Evolutionary conservation across 2,329 filamentous ascomycete genomes (phyloP).

Genomic region (Fusarium caatingaense): DNA sequence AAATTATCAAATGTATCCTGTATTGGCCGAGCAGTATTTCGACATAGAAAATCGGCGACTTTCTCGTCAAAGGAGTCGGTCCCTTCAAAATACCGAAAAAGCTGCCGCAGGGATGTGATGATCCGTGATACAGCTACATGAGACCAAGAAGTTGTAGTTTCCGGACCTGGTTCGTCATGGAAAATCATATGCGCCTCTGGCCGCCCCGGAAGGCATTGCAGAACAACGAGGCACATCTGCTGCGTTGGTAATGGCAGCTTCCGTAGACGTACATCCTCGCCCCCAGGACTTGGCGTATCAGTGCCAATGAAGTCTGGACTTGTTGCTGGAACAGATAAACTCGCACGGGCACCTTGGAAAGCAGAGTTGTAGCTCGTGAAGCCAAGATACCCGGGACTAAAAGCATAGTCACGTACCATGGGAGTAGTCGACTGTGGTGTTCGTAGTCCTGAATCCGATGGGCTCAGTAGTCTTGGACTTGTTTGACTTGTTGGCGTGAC

Average conservation of each 20-base stretch:
- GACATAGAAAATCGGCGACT: conserved; percentile 52
- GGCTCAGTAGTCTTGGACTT: neutral
- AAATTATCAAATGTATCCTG: conserved; percentile 50
- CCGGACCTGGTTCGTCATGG: conserved; percentile 2
- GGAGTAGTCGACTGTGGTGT: conserved; percentile 12
- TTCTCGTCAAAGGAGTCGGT: conserved; percentile 50
- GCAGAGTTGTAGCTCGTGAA: conserved; percentile 57
- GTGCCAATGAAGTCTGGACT: neutral
- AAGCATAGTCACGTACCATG: conserved; percentile 31
- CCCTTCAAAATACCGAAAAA: conserved; percentile 46
- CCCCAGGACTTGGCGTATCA: neutral
- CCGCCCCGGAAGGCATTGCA: conserved; percentile 25
- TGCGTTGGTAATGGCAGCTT: conserved; percentile 38
- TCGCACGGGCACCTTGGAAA: conserved; percentile 56
- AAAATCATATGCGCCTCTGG: conserved; percentile 29
- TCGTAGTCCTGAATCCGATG: neutral
- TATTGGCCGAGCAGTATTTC: conserved; percentile 54
- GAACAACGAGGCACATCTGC: conserved; percentile 33
- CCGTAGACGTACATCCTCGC: conserved; percentile 15
- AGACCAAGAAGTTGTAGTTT: conserved; percentile 49
- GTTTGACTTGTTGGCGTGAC: conserved; percentile 13
- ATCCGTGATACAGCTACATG: conserved; percentile 49
- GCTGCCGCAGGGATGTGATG: conserved; percentile 49
- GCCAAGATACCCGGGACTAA: conserved; percentile 55
- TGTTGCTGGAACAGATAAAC: conserved; percentile 49